Evolutionary conservation across 345 rosid species (phyloP).

Genomic region (Kernera saxatilis): DNA sequence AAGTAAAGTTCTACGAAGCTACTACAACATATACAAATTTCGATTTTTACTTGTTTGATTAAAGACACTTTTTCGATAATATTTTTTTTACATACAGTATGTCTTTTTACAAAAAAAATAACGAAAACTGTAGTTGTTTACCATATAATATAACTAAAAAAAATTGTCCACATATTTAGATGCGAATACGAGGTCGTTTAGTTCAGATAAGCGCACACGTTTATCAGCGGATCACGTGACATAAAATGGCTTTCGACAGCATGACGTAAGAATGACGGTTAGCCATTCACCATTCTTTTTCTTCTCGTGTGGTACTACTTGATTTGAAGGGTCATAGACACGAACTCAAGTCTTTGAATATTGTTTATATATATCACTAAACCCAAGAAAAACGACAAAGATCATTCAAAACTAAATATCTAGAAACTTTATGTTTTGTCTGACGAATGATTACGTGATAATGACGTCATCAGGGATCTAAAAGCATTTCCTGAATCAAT

Average conservation of each 20-base stretch:
- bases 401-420: background rate
- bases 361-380: background rate
- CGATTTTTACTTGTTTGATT: too few relatives aligned
- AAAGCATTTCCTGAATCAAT: background rate
- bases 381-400: background rate
- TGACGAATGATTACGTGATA: slow-evolving; percentile 13
- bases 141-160: background rate
- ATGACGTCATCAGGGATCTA: background rate
- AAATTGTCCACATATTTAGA: background rate
- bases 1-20: background rate
- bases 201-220: slow-evolving; percentile 1
- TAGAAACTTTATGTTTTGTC: background rate
- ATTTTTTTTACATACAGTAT: too few relatives aligned
- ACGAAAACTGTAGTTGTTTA: too few relatives aligned
- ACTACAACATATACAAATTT: too few relatives aligned
- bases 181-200: too few relatives aligned
- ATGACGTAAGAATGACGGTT: background rate
- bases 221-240: background rate
- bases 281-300: background rate
- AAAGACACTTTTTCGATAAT: too few relatives aligned
- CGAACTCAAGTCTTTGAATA: background rate
- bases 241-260: background rate
- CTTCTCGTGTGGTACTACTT: background rate
- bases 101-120: too few relatives aligned
- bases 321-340: slow-evolving; percentile 11